Base-by-base conservation (phyloP, 371 early-diverging fungal genomes). In the Mortierella sp. region DNA sequence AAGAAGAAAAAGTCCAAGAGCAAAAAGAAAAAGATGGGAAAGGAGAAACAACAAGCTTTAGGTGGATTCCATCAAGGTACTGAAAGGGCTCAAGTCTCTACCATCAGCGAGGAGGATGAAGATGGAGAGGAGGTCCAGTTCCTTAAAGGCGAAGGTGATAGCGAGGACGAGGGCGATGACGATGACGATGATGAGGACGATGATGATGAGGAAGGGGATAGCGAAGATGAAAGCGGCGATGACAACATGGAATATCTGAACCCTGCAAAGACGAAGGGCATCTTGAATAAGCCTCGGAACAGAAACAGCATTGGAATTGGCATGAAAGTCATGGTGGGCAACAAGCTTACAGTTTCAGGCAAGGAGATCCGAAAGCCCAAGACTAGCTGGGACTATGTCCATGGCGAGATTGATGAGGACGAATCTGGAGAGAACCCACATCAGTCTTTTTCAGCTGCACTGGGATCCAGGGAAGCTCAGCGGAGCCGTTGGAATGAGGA, bases 271-370 rank as follows among this genome's bases (percentile, higher is more conserved):
- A 47, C 64, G 1, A 68, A 72, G 22, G 75, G 75, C 1, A 75
- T 74, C 26, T 70, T 72, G 12, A 75, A 75, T 66, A 80, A 80
- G 47, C 81, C 75, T 14, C 65, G 81, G 51, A 80, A 80, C 51
- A 65, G 81, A n/a, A 80, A 80, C 67, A 75, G 75, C 18, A 28
- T 80, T 16, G 81, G 81, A 12, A 68, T 75, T 52, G 75, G 75
- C 14, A 80, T 75, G 76, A 75, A 75, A 51, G 76, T 75, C 62
- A 75, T 80, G 81, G 81, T 75, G 20, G 75, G 75, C 58, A 75
- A 80, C 70, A 80, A 80, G 52, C 60, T 75, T 11, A 80, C 75
- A 3, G 81, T 75, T 37, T 72, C 75, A n/a, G 81, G 81, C 58
- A 80, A 80, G 70, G 81, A 80, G 60, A 80, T 80, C 54, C 61